A percentile compares a stretch with the other conserved stretches of the same genome.
Evolutionary conservation across 352 stramenopile species (phyloP).

Genomic region (Aphanomyces astaci): DNA sequence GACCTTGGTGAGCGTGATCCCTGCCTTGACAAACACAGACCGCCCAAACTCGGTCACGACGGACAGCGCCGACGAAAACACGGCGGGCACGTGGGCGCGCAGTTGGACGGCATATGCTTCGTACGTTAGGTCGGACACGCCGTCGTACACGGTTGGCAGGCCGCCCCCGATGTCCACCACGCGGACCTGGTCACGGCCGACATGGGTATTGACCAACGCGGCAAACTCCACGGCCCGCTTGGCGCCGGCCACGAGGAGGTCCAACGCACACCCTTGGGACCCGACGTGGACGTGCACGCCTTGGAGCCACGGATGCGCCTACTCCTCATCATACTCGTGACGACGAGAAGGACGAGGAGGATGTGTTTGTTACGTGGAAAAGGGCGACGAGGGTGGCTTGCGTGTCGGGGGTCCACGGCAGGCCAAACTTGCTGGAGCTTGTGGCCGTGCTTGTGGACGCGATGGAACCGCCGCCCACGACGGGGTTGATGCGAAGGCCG

Average conservation of each 20-base stretch:
- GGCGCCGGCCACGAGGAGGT: conserved; percentile 72
- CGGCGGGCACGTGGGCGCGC: conserved; percentile 52
- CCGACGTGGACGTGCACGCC: conserved; percentile 86
- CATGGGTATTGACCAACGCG: conserved; percentile 52
- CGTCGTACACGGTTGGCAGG: conserved; percentile 82
- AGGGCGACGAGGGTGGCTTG: conserved; percentile 42
- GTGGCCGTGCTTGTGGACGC: conserved; percentile 80
- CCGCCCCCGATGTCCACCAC: conserved; percentile 89
- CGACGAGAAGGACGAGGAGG: background rate
- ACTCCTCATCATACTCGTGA: too few species aligned
- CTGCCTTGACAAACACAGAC: conserved; percentile 80
- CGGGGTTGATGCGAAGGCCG: conserved; percentile 87
- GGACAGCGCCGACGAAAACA: conserved; percentile 68
- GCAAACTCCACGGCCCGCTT: conserved; percentile 71
- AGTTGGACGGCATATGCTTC: conserved; percentile 68
- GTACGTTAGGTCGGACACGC: conserved; percentile 73
- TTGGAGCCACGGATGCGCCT: conserved; percentile 73
- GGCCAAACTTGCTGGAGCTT: conserved; percentile 86
- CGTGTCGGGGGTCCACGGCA: conserved; percentile 57
- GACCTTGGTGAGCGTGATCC: conserved; percentile 78
- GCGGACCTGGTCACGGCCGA: conserved; percentile 53
- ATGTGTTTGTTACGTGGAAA: conserved; percentile 25
- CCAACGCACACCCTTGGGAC: conserved; percentile 77
- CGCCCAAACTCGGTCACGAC: conserved; percentile 92
- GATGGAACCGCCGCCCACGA: conserved; percentile 84